Percentiles rank a stretch among this genome's conserved stretches.
These are phyloP conservation scores for Colletotrichum sp. DNA, from an alignment of 2,329 filamentous ascomycete genomes.

Conservation along the genomic window DNA sequence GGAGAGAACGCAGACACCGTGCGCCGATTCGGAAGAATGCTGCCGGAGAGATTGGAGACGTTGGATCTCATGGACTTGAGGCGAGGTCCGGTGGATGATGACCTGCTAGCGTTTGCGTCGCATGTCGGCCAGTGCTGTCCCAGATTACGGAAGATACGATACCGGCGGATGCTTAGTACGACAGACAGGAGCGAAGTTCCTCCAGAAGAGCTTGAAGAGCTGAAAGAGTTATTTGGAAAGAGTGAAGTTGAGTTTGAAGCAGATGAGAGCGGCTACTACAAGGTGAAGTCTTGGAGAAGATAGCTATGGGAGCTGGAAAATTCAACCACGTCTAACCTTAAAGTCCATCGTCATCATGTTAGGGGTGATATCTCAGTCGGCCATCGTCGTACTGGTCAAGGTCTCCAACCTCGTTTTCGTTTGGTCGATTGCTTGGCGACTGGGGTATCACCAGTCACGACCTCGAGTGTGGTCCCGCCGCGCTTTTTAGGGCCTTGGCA, in stretches of 20 bases:
- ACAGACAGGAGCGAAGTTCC: not conserved
- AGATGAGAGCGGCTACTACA: not conserved
- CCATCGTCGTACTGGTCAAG: not conserved
- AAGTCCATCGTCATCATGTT: not conserved
- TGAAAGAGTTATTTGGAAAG: not conserved
- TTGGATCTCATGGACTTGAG: not conserved
- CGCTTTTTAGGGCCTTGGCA: not conserved
- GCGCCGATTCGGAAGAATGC: not conserved
- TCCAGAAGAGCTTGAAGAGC: not conserved
- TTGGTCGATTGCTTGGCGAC: not conserved
- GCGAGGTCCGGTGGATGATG: not conserved
- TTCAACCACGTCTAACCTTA: fast-evolving
- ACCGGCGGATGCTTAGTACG: not conserved
- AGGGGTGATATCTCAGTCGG: not conserved
- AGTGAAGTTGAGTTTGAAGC: not conserved
- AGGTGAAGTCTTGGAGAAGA: not conserved
- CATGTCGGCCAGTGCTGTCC: not conserved
- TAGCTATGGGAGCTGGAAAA: not conserved
- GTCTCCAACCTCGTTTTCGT: not conserved
- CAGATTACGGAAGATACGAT: not conserved
- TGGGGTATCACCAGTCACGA: not conserved
- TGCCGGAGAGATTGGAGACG: not conserved
- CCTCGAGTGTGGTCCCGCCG: not conserved
- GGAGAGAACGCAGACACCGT: not conserved
- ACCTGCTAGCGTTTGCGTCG: not conserved